Evolutionary conservation across 2,329 filamentous ascomycete species (phyloP).

Genomic region (Aureobasidium lini): DNA sequence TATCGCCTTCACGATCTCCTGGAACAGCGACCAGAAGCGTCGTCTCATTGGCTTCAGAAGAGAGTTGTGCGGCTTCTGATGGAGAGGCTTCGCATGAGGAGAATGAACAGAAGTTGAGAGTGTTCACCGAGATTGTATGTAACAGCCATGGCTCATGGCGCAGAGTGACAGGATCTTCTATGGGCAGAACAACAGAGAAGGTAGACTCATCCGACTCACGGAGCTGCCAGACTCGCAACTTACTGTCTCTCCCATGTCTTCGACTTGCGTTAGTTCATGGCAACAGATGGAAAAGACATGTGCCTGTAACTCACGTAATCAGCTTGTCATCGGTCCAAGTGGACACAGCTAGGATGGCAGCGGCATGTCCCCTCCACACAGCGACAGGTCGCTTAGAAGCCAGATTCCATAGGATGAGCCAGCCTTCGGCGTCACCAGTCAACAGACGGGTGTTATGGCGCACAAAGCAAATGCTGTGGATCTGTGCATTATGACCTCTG

Average conservation of each 20-base stretch:
- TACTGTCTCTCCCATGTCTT: conserved; percentile 87
- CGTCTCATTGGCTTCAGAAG: neutral
- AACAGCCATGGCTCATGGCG: conserved; percentile 71
- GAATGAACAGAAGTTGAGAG: conserved; percentile 92
- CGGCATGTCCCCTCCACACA: conserved; percentile 80
- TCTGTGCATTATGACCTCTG: conserved; percentile 73
- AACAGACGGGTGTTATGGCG: conserved; percentile 66
- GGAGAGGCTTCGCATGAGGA: conserved; percentile 44
- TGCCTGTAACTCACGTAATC: conserved; percentile 63
- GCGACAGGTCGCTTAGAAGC: conserved; percentile 71
- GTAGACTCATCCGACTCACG: conserved; percentile 50
- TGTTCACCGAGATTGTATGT: conserved; percentile 76
- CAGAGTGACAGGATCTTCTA: conserved; percentile 50
- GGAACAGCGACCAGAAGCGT: conserved; percentile 67
- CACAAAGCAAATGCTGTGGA: conserved; percentile 70
- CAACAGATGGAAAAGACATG: neutral
- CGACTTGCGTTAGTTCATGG: neutral
- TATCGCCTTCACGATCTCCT: conserved; percentile 41
- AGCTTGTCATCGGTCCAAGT: conserved; percentile 66
- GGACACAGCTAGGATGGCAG: conserved; percentile 65
- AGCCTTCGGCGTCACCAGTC: conserved; percentile 86
- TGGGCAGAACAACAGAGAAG: conserved; percentile 62
- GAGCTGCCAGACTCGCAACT: conserved; percentile 77
- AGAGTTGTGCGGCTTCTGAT: conserved; percentile 1
- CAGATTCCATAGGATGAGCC: conserved; percentile 78